Conservation (phyloP, 345 rosid genomes). For the Rubroshorea leprosula region DNA sequence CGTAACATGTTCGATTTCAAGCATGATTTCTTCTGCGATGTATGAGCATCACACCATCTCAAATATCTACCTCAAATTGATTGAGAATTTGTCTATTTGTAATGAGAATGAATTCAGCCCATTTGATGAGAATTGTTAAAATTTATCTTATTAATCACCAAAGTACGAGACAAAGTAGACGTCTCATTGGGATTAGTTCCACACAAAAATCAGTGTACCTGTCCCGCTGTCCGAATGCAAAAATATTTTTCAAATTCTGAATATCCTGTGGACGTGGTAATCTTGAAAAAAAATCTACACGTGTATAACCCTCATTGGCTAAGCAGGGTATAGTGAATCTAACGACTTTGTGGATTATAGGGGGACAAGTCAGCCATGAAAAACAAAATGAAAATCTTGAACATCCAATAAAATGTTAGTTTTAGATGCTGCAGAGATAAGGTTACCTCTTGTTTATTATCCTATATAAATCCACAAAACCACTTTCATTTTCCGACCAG, state of each 20-base stretch:
- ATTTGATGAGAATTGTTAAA: too few relatives aligned
- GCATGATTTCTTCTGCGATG: too few relatives aligned
- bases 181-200: too few relatives aligned
- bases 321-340: slow-evolving; percentile 11
- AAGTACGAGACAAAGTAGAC: too few relatives aligned
- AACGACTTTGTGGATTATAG: slow-evolving; percentile 29
- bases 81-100: not conserved
- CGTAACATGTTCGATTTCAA: not conserved
- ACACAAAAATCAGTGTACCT: too few relatives aligned
- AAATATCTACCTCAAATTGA: not conserved
- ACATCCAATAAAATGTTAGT: slow-evolving; percentile 46
- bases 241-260: too few relatives aligned
- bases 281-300: slow-evolving; percentile 9
- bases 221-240: too few relatives aligned
- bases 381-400: slow-evolving; percentile 34
- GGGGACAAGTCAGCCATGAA: slow-evolving; percentile 27
- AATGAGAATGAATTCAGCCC: not conserved
- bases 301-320: slow-evolving; percentile 17
- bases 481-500: slow-evolving; percentile 14
- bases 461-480: slow-evolving; percentile 20
- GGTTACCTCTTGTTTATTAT: slow-evolving; percentile 12
- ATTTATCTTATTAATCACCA: too few relatives aligned
- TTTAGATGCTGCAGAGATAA: slow-evolving; percentile 44
- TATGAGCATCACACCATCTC: too few relatives aligned
- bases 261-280: not conserved